Percentiles rank a stretch among this genome's conserved stretches.
Conservation (phyloP, 2,329 filamentous ascomycete species). For the Tolypocladium pustulatum region DNA sequence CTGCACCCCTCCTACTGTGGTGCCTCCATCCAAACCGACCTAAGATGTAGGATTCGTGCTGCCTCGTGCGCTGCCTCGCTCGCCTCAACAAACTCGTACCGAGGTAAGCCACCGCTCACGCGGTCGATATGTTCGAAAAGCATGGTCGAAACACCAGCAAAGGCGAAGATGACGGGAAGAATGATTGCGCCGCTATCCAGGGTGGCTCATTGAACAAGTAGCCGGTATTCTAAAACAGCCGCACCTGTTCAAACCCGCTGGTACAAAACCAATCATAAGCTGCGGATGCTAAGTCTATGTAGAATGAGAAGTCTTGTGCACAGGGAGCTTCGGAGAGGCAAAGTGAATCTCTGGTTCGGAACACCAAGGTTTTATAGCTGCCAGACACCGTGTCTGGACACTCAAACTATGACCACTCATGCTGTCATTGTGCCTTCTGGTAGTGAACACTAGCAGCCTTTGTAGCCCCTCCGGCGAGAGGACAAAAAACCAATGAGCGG, state of each 20-base stretch:
- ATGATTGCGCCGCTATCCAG: not conserved
- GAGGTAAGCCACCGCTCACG: not conserved
- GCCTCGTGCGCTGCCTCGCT: not conserved
- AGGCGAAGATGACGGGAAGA: not conserved
- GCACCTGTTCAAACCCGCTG: not conserved
- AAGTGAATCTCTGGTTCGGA: not conserved
- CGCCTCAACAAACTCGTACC: not conserved
- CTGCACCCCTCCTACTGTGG: too few species aligned
- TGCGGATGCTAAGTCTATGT: constrained; percentile 1
- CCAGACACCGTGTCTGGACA: not conserved
- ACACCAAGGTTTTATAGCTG: not conserved
- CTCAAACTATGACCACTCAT: not conserved
- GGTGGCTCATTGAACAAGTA: not conserved
- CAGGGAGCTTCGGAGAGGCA: not conserved
- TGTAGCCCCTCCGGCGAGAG: not conserved
- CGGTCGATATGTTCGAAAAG: not conserved
- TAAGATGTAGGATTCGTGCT: not conserved
- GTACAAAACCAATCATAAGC: not conserved
- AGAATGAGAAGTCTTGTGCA: not conserved
- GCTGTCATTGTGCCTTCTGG: not conserved
- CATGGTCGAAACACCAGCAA: not conserved
- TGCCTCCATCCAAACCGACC: not conserved
- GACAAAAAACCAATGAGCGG: too few species aligned
- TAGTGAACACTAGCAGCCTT: not conserved
- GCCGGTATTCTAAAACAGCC: not conserved